Evolutionary conservation across 225 moss, liverwort and hornwort species (phyloP).

Genomic region (Sphagnum contortum): DNA sequence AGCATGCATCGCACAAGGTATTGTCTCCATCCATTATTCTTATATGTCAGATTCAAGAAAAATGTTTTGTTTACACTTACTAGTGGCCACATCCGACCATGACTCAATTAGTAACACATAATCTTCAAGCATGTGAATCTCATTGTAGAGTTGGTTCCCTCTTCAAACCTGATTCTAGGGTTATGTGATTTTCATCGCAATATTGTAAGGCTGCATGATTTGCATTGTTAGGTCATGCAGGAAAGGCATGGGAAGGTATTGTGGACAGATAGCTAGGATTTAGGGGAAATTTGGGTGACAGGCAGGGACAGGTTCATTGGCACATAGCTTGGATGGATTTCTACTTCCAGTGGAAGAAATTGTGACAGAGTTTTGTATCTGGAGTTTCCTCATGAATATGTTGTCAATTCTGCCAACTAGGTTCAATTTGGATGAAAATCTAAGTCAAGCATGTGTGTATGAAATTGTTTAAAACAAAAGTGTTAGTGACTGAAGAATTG

Average conservation of each 20-base stretch:
- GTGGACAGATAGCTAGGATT: background rate
- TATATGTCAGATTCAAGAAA: background rate
- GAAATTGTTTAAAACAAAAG: background rate
- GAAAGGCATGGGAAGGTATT: background rate
- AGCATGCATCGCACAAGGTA: slow-evolving; percentile 13
- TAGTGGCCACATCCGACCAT: too few species aligned
- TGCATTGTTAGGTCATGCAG: background rate
- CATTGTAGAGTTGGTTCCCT: background rate
- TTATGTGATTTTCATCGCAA: background rate
- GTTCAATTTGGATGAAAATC: too few species aligned
- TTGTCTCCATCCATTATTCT: too few species aligned
- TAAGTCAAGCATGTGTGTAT: background rate
- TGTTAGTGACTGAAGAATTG: background rate
- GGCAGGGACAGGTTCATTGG: slow-evolving; percentile 35
- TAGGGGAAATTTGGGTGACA: slow-evolving; percentile 16
- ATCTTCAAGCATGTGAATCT: background rate
- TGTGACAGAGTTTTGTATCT: slow-evolving; percentile 52
- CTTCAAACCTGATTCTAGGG: slow-evolving; percentile 6
- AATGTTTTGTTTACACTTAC: background rate
- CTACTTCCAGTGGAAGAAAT: slow-evolving; percentile 62
- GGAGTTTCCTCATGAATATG: background rate
- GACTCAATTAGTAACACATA: too few species aligned
- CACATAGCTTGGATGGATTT: slow-evolving; percentile 53
- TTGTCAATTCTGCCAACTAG: background rate
- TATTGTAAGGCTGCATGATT: background rate